These are phyloP conservation scores for Chaetomium fimeti DNA, from an alignment of 495 filamentous ascomycete species.

Conservation along the genomic window DNA sequence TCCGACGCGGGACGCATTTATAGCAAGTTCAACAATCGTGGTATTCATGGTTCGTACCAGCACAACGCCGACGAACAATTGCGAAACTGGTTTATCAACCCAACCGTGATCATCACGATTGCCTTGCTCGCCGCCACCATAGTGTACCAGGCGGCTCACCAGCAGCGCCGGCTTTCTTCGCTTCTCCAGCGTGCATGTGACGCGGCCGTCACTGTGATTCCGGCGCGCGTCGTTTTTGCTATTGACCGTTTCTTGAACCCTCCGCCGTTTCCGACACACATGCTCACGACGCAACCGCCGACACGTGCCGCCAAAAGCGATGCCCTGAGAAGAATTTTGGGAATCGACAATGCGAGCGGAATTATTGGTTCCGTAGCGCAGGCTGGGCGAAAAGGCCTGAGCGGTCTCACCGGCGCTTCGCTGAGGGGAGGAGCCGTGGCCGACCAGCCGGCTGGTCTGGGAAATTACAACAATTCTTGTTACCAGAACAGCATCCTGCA, in stretches of 20 bases:
- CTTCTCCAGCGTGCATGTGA: slow-evolving; percentile 59
- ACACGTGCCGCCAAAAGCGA: slow-evolving; percentile 64
- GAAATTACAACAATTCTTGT: slow-evolving; percentile 92
- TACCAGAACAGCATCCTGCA: slow-evolving; percentile 97
- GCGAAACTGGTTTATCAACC: slow-evolving; percentile 35
- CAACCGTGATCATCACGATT: slow-evolving; percentile 40
- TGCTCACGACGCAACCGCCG: slow-evolving; percentile 24
- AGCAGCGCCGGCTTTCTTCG: slow-evolving; percentile 26
- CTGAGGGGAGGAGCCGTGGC: slow-evolving; percentile 33
- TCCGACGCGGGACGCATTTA: slow-evolving; percentile 31
- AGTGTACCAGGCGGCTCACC: slow-evolving; percentile 44
- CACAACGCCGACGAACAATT: slow-evolving; percentile 27
- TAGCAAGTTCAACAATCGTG: slow-evolving; percentile 30
- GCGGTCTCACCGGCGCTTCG: slow-evolving; percentile 50
- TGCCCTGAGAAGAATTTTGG: slow-evolving; percentile 63
- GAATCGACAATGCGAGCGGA: slow-evolving; percentile 54
- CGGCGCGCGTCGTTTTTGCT: slow-evolving; percentile 58
- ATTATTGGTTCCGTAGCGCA: slow-evolving; percentile 40
- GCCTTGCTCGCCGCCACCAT: slow-evolving; percentile 43
- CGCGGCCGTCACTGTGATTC: slow-evolving; percentile 58
- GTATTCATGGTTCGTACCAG: slow-evolving; percentile 22
- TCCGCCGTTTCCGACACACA: slow-evolving; percentile 33
- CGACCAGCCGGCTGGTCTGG: slow-evolving; percentile 69
- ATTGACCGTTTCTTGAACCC: slow-evolving; percentile 53
- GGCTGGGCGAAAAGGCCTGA: slow-evolving; percentile 46